Percentiles rank a stretch among this genome's conserved stretches.
Evolutionary conservation across 495 filamentous ascomycete genomes (phyloP).

Genomic region (Penicillium antarcticum): DNA sequence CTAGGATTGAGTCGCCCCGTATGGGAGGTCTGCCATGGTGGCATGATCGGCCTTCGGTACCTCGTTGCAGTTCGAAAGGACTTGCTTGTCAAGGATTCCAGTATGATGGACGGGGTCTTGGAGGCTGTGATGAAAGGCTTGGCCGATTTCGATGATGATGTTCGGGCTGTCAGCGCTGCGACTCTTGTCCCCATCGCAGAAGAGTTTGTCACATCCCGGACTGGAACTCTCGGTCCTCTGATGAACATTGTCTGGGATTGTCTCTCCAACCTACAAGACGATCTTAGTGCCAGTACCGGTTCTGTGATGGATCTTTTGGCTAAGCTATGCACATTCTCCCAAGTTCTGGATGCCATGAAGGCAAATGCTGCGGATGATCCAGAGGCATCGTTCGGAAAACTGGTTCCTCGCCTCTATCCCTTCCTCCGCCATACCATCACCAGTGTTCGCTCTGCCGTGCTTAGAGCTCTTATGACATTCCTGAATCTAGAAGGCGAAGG

Average conservation of each 20-base stretch:
- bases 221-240: constrained; percentile 68
- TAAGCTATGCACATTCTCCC: constrained; percentile 89
- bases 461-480: constrained; percentile 91
- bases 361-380: constrained; percentile 76
- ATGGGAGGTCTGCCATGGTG: constrained; percentile 96
- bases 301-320: constrained; percentile 97
- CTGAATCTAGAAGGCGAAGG: constrained; percentile 77
- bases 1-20: constrained; percentile 63
- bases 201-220: constrained; percentile 83
- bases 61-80: constrained; percentile 93
- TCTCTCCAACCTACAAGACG: constrained; percentile 89
- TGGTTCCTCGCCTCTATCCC: constrained; percentile 92
- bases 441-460: constrained; percentile 86
- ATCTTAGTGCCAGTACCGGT: constrained; percentile 94
- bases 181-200: constrained; percentile 93
- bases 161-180: constrained; percentile 92
- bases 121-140: constrained; percentile 92
- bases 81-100: constrained; percentile 72
- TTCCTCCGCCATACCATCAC: constrained; percentile 97
- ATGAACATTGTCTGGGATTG: constrained; percentile 98
- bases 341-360: constrained; percentile 94
- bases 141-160: constrained; percentile 87
- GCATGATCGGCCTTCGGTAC: constrained; percentile 94
- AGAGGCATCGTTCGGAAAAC: constrained; percentile 81
- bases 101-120: constrained; percentile 90